A percentile compares a stretch with the other conserved stretches of the same genome.
Evolutionary conservation across 352 stramenopile genomes (phyloP).

Genomic region (Globisporangium paddicum): DNA sequence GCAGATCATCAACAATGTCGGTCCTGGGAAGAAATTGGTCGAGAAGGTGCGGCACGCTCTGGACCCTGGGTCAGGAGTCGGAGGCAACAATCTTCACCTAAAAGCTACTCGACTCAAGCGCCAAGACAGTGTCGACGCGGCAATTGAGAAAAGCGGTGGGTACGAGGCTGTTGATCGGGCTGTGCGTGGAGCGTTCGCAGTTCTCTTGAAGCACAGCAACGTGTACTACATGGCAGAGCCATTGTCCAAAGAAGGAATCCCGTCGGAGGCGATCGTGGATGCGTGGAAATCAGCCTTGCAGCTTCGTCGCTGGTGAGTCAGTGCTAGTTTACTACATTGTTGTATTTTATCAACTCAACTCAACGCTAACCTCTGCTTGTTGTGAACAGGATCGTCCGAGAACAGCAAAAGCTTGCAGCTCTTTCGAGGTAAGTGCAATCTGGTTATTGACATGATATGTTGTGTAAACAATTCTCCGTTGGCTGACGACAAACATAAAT

Average conservation of each 20-base stretch:
- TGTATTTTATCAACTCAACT: no score
- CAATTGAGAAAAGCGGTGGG: conserved; percentile 79
- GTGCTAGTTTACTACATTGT: neutral
- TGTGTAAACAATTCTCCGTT: neutral
- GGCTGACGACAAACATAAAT: neutral
- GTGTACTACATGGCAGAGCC: conserved; percentile 63
- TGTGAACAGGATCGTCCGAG: conserved; percentile 68
- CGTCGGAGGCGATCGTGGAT: conserved; percentile 67
- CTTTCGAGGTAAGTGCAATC: conserved; percentile 32
- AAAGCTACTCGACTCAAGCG: conserved; percentile 59
- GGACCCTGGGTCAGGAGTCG: conserved; percentile 34
- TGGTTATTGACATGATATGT: neutral
- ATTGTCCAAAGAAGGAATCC: conserved; percentile 47
- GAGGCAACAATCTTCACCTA: conserved; percentile 55
- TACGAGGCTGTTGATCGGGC: conserved; percentile 80
- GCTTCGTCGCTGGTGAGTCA: conserved; percentile 68
- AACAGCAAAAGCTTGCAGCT: conserved; percentile 82
- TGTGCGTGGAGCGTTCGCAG: conserved; percentile 75
- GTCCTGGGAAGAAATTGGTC: conserved; percentile 71
- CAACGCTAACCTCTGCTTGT: neutral
- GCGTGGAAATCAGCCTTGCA: conserved; percentile 73
- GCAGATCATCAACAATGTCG: conserved; percentile 72
- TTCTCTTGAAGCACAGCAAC: conserved; percentile 79
- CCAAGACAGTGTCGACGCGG: conserved; percentile 80
- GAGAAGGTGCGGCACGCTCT: conserved; percentile 75